Conservation (phyloP, 1,139 yeast genomes). For the Geotrichum cucujoidarum region DNA sequence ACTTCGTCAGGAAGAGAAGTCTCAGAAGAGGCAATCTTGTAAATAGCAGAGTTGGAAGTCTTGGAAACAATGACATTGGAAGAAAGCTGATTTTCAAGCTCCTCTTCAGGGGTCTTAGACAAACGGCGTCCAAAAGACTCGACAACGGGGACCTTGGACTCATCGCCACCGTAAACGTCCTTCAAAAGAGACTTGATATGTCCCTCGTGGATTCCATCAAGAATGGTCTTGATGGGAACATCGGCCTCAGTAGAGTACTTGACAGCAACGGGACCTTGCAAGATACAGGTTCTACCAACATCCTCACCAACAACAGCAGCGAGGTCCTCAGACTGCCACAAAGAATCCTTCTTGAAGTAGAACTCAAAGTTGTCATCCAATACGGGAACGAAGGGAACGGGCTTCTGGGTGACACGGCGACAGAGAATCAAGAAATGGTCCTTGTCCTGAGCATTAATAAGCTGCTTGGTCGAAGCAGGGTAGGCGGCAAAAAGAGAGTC, state of each 20-base stretch:
- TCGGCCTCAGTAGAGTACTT: conserved; percentile 80
- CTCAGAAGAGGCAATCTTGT: conserved; percentile 43
- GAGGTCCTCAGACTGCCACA: conserved; percentile 97
- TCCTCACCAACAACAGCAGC: conserved; percentile 95
- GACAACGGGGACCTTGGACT: conserved; percentile 69
- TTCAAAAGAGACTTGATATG: conserved; percentile 66
- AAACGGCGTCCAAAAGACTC: conserved; percentile 80
- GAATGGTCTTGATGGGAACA: conserved; percentile 86
- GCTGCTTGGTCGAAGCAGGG: conserved; percentile 71
- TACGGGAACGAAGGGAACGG: conserved; percentile 96
- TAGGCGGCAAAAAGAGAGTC: conserved; percentile 59
- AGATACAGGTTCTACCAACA: conserved; percentile 95
- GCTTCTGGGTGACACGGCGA: conserved; percentile 83
- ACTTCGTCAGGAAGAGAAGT: conserved; percentile 36
- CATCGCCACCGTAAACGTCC: conserved; percentile 69
- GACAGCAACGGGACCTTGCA: conserved; percentile 98
- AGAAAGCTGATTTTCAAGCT: conserved; percentile 37
- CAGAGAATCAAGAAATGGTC: conserved; percentile 86
- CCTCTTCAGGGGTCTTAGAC: conserved; percentile 31
- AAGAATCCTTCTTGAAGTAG: conserved; percentile 95
- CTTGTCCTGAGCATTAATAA: conserved; percentile 91
- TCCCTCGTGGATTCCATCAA: conserved; percentile 86
- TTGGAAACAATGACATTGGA: conserved; percentile 37
- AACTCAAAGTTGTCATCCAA: conserved; percentile 91
- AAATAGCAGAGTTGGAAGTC: conserved; percentile 41